Conservation (phyloP, 148 eudicot species). For the Persicaria tinctoria region DNA sequence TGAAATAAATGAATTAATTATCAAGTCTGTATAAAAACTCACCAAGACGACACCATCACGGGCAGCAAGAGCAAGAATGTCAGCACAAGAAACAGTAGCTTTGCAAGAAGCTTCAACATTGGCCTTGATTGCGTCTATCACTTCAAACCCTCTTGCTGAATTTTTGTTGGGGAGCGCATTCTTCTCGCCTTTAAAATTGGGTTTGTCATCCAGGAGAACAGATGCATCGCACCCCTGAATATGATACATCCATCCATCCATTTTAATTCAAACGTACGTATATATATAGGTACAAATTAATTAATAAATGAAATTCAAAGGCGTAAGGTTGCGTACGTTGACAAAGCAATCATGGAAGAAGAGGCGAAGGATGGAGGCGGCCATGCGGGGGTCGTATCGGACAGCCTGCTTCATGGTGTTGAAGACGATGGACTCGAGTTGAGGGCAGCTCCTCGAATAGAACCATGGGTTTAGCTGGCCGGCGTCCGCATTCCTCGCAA, state of each 20-base stretch:
- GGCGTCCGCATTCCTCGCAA: neutral
- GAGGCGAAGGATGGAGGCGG: slow-evolving; percentile 33
- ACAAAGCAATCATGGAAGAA: slow-evolving; percentile 37
- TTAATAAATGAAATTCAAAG: no score
- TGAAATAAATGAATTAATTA: neutral
- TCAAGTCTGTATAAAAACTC: neutral
- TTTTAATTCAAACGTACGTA: no score
- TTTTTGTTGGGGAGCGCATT: slow-evolving; percentile 21
- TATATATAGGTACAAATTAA: no score
- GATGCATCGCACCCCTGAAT: slow-evolving; percentile 26
- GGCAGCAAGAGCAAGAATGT: slow-evolving; percentile 31
- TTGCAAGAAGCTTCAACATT: slow-evolving; percentile 16
- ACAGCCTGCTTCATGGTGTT: slow-evolving; percentile 19
- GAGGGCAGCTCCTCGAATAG: slow-evolving; percentile 26
- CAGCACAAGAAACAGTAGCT: slow-evolving; percentile 26
- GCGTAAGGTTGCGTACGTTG: slow-evolving; percentile 15
- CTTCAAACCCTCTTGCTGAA: slow-evolving; percentile 22
- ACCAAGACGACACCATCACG: slow-evolving; percentile 26
- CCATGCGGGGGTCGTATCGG: slow-evolving; percentile 19
- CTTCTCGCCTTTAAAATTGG: slow-evolving; percentile 24
- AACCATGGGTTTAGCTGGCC: slow-evolving; percentile 5
- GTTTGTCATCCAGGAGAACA: slow-evolving; percentile 22
- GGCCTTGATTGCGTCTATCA: no score
- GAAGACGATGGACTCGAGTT: slow-evolving; percentile 19
- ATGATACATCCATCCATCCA: neutral